Percentiles rank a stretch among this genome's conserved stretches.
phyloP scores from a whole-genome alignment of 2,329 filamentous ascomycete genomes.

The Hortaea sp. region DNA sequence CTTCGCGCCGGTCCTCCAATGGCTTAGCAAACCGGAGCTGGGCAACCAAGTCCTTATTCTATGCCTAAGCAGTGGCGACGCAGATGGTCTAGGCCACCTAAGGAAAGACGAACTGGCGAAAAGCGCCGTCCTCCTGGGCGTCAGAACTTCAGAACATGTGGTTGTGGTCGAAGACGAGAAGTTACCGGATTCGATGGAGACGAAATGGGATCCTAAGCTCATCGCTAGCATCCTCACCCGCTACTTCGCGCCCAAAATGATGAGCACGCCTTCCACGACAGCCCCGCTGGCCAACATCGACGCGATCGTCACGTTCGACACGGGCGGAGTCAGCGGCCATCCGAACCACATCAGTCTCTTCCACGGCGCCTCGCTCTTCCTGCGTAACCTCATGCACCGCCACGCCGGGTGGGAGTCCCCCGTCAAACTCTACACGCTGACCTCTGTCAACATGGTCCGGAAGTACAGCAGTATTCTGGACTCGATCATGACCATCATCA shows the following conservation, averaged over 20 bases:
- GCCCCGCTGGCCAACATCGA: constrained; percentile 55
- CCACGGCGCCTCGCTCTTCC: constrained; percentile 66
- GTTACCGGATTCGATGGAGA: constrained; percentile 85
- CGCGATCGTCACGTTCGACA: constrained; percentile 82
- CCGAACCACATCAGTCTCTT: constrained; percentile 90
- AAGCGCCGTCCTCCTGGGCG: constrained; percentile 66
- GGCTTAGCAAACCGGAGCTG: constrained; percentile 67
- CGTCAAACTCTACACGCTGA: constrained; percentile 77
- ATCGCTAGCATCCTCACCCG: constrained; percentile 61
- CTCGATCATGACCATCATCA: constrained; percentile 56
- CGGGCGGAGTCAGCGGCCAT: constrained; percentile 70
- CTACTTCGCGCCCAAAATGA: constrained; percentile 61
- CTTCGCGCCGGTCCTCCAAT: constrained; percentile 79
- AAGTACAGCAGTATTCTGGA: constrained; percentile 80
- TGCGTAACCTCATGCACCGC: constrained; percentile 54
- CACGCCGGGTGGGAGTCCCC: constrained; percentile 58
- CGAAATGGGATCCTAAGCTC: constrained; percentile 60
- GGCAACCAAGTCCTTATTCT: constrained; percentile 92
- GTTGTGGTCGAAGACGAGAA: constrained; percentile 72
- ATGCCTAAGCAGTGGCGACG: constrained; percentile 84
- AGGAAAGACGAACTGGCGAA: constrained; percentile 75
- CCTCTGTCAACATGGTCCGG: constrained; percentile 58
- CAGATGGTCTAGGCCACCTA: constrained; percentile 74
- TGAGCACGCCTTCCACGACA: constrained; percentile 29
- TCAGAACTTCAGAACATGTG: constrained; percentile 66